Conservation (phyloP, 1,284 basidiomycete genomes). For the Uromyces viciae-fabae region DNA sequence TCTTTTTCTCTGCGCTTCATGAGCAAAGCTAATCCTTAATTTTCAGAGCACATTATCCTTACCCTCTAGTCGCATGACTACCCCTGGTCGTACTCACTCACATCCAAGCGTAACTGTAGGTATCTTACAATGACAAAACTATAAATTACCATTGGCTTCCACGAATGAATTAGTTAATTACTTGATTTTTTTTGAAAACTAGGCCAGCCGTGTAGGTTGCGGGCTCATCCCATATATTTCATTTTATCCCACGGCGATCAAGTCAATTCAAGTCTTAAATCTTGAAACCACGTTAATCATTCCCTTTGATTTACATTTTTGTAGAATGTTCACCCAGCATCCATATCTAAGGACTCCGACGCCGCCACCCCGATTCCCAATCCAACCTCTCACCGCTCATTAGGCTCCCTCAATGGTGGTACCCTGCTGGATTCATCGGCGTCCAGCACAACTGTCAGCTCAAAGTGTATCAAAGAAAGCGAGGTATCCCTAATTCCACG, state of each 20-base stretch:
- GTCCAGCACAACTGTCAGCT: not conserved
- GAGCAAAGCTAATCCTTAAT: not conserved
- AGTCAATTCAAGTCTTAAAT: no score
- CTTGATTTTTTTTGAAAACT: no score
- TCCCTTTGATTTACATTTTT: no score
- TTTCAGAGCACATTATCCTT: constrained; percentile 29
- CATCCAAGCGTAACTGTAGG: constrained; percentile 6
- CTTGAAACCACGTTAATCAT: no score
- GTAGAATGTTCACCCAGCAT: not conserved
- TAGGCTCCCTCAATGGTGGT: not conserved
- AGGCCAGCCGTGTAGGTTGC: no score
- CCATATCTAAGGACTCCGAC: not conserved
- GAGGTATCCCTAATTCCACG: not conserved
- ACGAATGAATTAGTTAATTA: no score
- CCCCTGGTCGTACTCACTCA: not conserved
- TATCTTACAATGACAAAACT: no score
- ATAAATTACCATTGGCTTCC: no score
- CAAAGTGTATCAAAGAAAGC: not conserved
- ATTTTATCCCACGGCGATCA: no score
- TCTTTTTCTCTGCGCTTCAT: not conserved
- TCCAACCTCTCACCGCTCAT: not conserved
- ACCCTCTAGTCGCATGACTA: not conserved
- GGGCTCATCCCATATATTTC: no score
- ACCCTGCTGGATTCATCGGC: not conserved
- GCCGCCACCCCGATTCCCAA: constrained; percentile 7